Evolutionary conservation across 352 stramenopile genomes (phyloP).

Genomic region (Phytophthora melonis): DNA sequence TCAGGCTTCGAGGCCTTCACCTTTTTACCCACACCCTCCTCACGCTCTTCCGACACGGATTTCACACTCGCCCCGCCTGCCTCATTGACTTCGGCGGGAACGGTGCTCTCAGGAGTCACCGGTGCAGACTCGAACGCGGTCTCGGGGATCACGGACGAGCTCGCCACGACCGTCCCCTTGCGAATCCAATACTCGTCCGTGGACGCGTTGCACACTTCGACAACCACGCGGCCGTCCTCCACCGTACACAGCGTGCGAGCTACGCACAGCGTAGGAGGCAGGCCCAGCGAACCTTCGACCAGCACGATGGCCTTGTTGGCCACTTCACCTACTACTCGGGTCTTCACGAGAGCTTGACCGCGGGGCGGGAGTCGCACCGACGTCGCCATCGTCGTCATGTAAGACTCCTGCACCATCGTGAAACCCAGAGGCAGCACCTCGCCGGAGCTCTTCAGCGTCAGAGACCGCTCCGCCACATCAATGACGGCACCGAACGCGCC

Average conservation of each 20-base stretch:
- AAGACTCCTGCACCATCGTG: not conserved
- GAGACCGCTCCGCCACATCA: not conserved
- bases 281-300: not conserved
- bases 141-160: slow-evolving; percentile 1
- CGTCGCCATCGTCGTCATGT: not conserved
- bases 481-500: slow-evolving; percentile 5
- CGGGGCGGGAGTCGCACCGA: not conserved
- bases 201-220: slow-evolving; percentile 8
- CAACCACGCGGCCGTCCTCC: not conserved
- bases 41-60: not conserved
- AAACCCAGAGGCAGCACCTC: not conserved
- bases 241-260: not conserved
- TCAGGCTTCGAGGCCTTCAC: not conserved
- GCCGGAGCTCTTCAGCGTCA: not conserved
- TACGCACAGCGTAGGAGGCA: slow-evolving; percentile 1
- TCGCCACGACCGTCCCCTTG: not conserved
- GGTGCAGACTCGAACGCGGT: not conserved
- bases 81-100: no score
- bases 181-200: slow-evolving; percentile 3
- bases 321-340: not conserved
- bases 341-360: slow-evolving; percentile 6
- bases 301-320: not conserved
- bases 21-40: not conserved
- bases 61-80: no score
- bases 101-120: no score